These are phyloP conservation scores for Oryza coarctata DNA, from an alignment of 176 grass and related monocot species.

Conservation along the genomic window DNA sequence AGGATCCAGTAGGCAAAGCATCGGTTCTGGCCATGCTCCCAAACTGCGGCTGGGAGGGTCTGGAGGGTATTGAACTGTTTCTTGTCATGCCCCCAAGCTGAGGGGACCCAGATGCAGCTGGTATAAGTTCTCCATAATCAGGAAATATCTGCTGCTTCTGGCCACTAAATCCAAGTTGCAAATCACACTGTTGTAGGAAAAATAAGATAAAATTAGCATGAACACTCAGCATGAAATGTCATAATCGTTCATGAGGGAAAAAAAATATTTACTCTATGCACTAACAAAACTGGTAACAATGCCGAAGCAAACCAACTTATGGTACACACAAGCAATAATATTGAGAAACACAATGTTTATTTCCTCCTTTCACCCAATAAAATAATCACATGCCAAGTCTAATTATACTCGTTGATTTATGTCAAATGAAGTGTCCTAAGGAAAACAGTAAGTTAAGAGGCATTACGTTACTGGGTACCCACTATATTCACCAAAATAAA, in stretches of 20 bases:
- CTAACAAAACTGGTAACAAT: background rate
- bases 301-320: slow-evolving; percentile 12
- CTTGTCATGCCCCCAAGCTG: slow-evolving; percentile 35
- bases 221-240: slow-evolving; percentile 1
- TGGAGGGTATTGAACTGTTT: slow-evolving; percentile 41
- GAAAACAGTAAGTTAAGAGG: slow-evolving; percentile 29
- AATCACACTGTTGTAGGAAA: slow-evolving; percentile 55
- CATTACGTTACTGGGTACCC: background rate
- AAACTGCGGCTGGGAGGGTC: slow-evolving; percentile 43
- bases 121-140: slow-evolving; percentile 46
- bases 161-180: slow-evolving; percentile 45
- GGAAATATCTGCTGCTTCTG: slow-evolving; percentile 52
- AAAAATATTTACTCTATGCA: background rate
- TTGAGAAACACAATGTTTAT: background rate
- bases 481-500: background rate
- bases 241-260: background rate
- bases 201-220: slow-evolving; percentile 22
- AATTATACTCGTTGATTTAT: too few species aligned
- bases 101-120: slow-evolving; percentile 32
- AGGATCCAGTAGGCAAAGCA: slow-evolving; percentile 35
- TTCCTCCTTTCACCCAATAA: background rate
- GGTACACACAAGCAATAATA: background rate
- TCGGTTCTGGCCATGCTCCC: slow-evolving; percentile 11
- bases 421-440: too few species aligned
- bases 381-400: too few species aligned